phyloP scores from a whole-genome alignment of 1,139 yeast genomes.

The Schwanniomyces etchellsii region DNA sequence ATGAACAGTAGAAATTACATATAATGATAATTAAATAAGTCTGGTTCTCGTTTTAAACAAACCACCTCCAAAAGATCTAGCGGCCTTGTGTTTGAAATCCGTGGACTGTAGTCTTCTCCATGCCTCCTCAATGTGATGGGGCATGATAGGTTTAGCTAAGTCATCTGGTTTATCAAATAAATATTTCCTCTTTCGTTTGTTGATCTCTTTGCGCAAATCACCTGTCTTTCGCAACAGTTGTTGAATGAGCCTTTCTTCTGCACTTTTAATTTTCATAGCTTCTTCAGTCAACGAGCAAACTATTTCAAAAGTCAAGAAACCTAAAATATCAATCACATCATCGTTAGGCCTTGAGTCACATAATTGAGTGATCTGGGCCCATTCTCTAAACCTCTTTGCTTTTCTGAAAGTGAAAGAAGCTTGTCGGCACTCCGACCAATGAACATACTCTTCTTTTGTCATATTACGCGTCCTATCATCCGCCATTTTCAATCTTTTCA shows the following conservation, averaged over 20 bases:
- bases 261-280: slow-evolving; percentile 73
- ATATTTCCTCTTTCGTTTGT: slow-evolving; percentile 45
- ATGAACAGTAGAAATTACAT: slow-evolving; percentile 3
- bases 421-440: slow-evolving; percentile 98
- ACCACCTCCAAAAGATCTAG: slow-evolving; percentile 78
- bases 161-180: slow-evolving; percentile 91
- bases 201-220: slow-evolving; percentile 17
- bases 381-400: slow-evolving; percentile 86
- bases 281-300: slow-evolving; percentile 93
- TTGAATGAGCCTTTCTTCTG: slow-evolving; percentile 49
- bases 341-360: slow-evolving; percentile 93
- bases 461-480: slow-evolving; percentile 89
- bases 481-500: slow-evolving; percentile 83
- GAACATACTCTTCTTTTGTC: slow-evolving; percentile 97
- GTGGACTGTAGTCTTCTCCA: slow-evolving; percentile 76
- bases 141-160: slow-evolving; percentile 73
- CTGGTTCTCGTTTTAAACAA: slow-evolving; percentile 37
- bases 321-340: slow-evolving; percentile 93
- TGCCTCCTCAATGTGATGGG: slow-evolving; percentile 86
- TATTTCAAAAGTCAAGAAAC: slow-evolving; percentile 92
- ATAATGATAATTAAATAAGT: slow-evolving; percentile 20
- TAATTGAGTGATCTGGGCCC: slow-evolving; percentile 85
- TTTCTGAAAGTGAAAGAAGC: slow-evolving; percentile 95
- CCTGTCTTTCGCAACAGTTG: slow-evolving; percentile 18
- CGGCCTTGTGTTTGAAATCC: slow-evolving; percentile 56